Percentiles rank a stretch among this genome's conserved stretches.
Conservation (phyloP, 2,329 filamentous ascomycete genomes). For the Myriosclerotinia scirpicola region DNA sequence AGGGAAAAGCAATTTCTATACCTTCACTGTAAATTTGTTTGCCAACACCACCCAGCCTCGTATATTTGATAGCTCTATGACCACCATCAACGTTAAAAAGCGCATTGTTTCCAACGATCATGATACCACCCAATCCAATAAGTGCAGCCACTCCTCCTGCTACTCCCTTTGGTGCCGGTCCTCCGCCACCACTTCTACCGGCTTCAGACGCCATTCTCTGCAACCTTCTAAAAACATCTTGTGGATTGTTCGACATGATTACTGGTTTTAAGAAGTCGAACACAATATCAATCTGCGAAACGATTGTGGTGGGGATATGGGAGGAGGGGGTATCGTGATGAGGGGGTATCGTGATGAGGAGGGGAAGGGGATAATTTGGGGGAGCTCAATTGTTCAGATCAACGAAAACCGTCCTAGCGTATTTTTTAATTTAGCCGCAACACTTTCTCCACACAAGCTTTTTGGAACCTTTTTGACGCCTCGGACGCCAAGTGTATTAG, state of each 20-base stretch:
- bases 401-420: slow-evolving; percentile 20
- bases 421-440: slow-evolving; percentile 22
- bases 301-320: slow-evolving; percentile 9
- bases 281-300: slow-evolving; percentile 9
- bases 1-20: slow-evolving; percentile 42
- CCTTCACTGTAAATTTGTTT: slow-evolving; percentile 97
- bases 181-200: slow-evolving; percentile 48
- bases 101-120: slow-evolving; percentile 55
- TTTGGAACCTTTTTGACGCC: background rate
- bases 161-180: slow-evolving; percentile 49
- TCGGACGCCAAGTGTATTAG: slow-evolving; percentile 1
- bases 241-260: slow-evolving; percentile 51
- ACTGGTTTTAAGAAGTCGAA: slow-evolving; percentile 12
- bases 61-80: slow-evolving; percentile 98
- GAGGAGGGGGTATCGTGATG: background rate
- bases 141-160: slow-evolving; percentile 55
- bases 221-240: slow-evolving; percentile 65
- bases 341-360: no score
- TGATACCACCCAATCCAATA: slow-evolving; percentile 54
- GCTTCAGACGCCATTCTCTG: slow-evolving; percentile 59
- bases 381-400: slow-evolving; percentile 18
- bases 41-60: slow-evolving; percentile 84
- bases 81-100: slow-evolving; percentile 91
- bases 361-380: background rate
- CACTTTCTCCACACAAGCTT: slow-evolving; percentile 23